These are phyloP conservation scores for Talaromyces sp. DNA, from an alignment of 2,329 filamentous ascomycete genomes.

Conservation along the genomic window DNA sequence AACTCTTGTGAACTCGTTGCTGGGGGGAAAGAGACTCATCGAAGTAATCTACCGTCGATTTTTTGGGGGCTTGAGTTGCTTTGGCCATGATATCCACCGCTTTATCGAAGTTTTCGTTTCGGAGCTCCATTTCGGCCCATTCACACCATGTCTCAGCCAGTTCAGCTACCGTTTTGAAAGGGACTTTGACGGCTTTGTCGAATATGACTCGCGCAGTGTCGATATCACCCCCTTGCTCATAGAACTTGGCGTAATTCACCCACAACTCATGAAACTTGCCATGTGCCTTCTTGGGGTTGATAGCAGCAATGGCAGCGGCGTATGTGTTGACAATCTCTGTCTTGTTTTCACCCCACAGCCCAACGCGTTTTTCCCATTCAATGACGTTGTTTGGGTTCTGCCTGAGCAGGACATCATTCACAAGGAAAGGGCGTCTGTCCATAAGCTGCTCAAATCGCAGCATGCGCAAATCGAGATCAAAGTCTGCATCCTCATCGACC, in stretches of 20 bases:
- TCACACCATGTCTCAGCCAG: constrained; percentile 98
- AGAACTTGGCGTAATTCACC: constrained; percentile 96
- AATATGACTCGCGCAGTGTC: constrained; percentile 84
- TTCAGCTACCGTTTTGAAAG: constrained; percentile 95
- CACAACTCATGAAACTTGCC: constrained; percentile 93
- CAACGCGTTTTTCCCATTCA: constrained; percentile 97
- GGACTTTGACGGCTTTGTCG: constrained; percentile 96
- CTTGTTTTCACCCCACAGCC: constrained; percentile 90
- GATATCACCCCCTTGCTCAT: constrained; percentile 81
- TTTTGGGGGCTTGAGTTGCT: constrained; percentile 91
- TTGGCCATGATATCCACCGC: constrained; percentile 96
- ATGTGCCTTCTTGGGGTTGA: constrained; percentile 88
- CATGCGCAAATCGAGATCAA: constrained; percentile 94
- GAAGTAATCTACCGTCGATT: constrained; percentile 98
- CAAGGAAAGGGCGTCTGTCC: constrained; percentile 89
- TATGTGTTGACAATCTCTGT: constrained; percentile 89
- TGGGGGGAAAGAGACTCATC: constrained; percentile 91
- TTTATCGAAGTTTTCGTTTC: constrained; percentile 91
- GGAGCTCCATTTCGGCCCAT: constrained; percentile 97
- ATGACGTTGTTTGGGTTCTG: constrained; percentile 95
- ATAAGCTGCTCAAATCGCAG: constrained; percentile 97
- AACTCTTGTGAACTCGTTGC: constrained; percentile 96
- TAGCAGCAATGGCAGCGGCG: constrained; percentile 85
- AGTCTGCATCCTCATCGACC: constrained; percentile 77
- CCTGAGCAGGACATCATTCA: constrained; percentile 90